These are phyloP conservation scores for Phytopythium sindhum DNA, from an alignment of 352 stramenopile species.

Conservation along the genomic window DNA sequence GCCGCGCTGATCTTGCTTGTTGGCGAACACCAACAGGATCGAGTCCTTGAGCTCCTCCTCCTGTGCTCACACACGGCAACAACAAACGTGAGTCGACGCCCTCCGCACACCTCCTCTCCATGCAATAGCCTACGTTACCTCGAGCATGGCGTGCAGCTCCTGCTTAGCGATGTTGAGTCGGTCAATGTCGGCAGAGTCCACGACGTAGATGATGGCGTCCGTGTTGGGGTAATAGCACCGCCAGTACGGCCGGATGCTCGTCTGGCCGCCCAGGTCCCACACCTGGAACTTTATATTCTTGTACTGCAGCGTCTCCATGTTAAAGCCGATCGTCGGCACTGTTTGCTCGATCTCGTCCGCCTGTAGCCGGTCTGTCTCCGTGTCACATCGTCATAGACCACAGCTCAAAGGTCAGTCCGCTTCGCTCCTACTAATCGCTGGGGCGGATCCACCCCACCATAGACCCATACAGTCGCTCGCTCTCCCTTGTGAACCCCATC, in stretches of 20 bases:
- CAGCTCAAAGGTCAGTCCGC: background rate
- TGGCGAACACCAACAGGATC: conserved; percentile 99
- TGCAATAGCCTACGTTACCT: conserved; percentile 37
- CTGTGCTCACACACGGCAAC: conserved; percentile 24
- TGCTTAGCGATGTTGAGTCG: conserved; percentile 97
- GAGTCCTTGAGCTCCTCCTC: conserved; percentile 99
- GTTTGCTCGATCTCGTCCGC: conserved; percentile 97
- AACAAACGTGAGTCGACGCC: background rate
- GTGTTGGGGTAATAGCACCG: conserved; percentile 99
- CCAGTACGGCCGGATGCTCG: conserved; percentile 99
- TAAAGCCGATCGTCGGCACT: conserved; percentile 99
- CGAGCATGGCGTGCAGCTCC: conserved; percentile 97
- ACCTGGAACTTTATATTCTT: conserved; percentile 97
- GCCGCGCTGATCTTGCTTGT: conserved; percentile 99
- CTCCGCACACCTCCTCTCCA: background rate
- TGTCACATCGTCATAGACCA: background rate
- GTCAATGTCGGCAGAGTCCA: conserved; percentile 96
- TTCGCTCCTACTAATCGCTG: too few species aligned
- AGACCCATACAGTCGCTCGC: background rate
- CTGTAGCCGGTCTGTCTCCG: conserved; percentile 63
- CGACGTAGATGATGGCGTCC: conserved; percentile 96
- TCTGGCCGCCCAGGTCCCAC: conserved; percentile 99
- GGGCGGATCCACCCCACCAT: too few species aligned
- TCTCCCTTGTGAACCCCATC: too few species aligned
- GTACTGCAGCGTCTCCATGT: conserved; percentile 92